phyloP scores from a whole-genome alignment of 208 protist genomes.

The Leishmania tarentolae region DNA sequence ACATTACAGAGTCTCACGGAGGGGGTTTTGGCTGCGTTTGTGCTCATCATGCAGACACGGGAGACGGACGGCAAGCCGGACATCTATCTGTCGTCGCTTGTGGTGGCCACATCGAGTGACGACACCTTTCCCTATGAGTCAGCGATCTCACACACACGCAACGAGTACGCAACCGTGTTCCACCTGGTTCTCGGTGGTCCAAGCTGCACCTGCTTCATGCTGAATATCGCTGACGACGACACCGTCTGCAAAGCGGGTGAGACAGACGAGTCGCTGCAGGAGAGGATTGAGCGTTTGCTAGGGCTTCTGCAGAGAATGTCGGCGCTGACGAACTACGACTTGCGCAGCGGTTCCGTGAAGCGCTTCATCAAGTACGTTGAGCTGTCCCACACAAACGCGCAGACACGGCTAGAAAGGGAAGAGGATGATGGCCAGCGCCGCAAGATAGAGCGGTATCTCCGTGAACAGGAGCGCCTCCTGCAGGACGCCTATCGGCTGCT shows the following conservation, averaged over 20 bases:
- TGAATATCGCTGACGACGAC: constrained; percentile 67
- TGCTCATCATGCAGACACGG: constrained; percentile 60
- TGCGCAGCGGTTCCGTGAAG: constrained; percentile 75
- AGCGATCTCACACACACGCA: constrained; percentile 41
- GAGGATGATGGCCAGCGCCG: constrained; percentile 40
- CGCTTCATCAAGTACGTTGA: constrained; percentile 78
- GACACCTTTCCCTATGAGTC: constrained; percentile 59
- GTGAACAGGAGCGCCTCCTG: constrained; percentile 60
- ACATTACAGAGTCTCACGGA: constrained; percentile 45
- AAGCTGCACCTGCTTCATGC: constrained; percentile 70
- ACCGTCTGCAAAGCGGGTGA: constrained; percentile 26
- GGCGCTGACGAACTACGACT: constrained; percentile 59
- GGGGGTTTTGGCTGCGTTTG: constrained; percentile 55
- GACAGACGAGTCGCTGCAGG: constrained; percentile 39
- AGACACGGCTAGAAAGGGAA: constrained; percentile 44
- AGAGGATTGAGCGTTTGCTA: constrained; percentile 47
- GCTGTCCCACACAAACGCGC: constrained; percentile 44
- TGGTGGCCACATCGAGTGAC: constrained; percentile 57
- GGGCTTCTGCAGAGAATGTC: constrained; percentile 53
- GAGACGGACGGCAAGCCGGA: constrained; percentile 60
- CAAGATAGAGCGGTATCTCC: constrained; percentile 59
- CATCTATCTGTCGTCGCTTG: constrained; percentile 72
- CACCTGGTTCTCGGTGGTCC: constrained; percentile 75
- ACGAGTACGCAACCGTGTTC: constrained; percentile 65
- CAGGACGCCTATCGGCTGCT: constrained; percentile 54